A percentile compares a stretch with the other conserved stretches of the same genome.
Evolutionary conservation across 2,329 filamentous ascomycete genomes (phyloP).

Genomic region (Davidsoniella eucalypti): DNA sequence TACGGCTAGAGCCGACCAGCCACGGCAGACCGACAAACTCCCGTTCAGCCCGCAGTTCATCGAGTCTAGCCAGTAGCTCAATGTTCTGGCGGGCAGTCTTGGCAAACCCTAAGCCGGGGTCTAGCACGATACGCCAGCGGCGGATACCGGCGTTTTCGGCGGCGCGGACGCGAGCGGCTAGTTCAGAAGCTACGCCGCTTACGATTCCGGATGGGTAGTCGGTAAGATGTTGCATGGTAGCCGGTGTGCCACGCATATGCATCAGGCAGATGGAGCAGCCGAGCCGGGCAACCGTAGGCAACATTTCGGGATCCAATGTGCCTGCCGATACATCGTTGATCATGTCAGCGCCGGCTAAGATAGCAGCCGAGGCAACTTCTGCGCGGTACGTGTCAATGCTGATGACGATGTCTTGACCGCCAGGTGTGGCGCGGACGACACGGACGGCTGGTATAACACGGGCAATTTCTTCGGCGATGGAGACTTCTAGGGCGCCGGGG

Average conservation of each 20-base stretch:
- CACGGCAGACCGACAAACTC: slow-evolving; percentile 60
- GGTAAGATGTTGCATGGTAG: slow-evolving; percentile 58
- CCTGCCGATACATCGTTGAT: slow-evolving; percentile 92
- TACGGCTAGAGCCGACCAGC: slow-evolving; percentile 78
- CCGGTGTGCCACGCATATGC: slow-evolving; percentile 76
- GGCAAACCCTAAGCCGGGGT: slow-evolving; percentile 88
- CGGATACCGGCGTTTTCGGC: slow-evolving; percentile 70
- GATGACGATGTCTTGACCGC: slow-evolving; percentile 49
- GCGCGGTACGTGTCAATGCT: slow-evolving; percentile 91
- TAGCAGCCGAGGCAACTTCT: slow-evolving; percentile 58
- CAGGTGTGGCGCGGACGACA: slow-evolving; percentile 50
- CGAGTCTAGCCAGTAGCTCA: slow-evolving; percentile 53
- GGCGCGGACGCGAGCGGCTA: slow-evolving; percentile 50
- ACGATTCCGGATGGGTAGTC: slow-evolving; percentile 55
- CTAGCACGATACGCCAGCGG: slow-evolving; percentile 86
- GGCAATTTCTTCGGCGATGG: slow-evolving; percentile 54
- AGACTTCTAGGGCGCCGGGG: slow-evolving; percentile 53
- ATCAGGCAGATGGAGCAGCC: slow-evolving; percentile 70
- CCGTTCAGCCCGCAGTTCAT: slow-evolving; percentile 46
- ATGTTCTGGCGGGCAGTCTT: slow-evolving; percentile 72
- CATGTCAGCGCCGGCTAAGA: slow-evolving; percentile 70
- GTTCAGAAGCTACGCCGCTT: slow-evolving; percentile 46
- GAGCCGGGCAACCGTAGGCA: slow-evolving; percentile 59
- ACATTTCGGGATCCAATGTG: slow-evolving; percentile 61
- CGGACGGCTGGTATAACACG: slow-evolving; percentile 68